Conservation (phyloP, 2,329 filamentous ascomycete species). For the Trichoderma cornu-damae region DNA sequence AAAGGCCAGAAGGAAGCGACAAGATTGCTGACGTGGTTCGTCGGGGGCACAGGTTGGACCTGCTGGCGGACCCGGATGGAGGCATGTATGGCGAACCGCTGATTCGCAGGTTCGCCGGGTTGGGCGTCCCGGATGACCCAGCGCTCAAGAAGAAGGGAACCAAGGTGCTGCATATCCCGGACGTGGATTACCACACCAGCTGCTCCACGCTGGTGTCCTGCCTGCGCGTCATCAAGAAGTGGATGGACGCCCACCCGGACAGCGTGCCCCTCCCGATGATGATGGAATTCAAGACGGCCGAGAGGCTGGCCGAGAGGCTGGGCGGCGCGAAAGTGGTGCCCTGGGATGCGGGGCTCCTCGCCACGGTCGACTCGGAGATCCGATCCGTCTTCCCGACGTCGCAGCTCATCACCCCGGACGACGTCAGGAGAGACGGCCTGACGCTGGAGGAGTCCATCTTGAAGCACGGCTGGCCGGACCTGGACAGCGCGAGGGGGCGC, state of each 20-base stretch:
- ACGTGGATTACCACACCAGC: constrained; percentile 41
- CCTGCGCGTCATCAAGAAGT: constrained; percentile 39
- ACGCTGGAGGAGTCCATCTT: constrained; percentile 45
- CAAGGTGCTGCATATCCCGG: constrained; percentile 48
- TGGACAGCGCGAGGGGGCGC: constrained; percentile 40
- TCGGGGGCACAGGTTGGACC: constrained; percentile 33
- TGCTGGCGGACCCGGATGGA: constrained; percentile 45
- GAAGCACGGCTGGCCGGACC: constrained; percentile 44
- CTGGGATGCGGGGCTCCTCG: constrained; percentile 40
- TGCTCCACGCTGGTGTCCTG: constrained; percentile 45
- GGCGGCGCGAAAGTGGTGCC: constrained; percentile 36
- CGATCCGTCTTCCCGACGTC: constrained; percentile 36
- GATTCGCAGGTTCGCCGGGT: constrained; percentile 37
- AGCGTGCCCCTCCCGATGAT: constrained; percentile 46
- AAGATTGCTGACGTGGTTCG: not conserved
- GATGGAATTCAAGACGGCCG: constrained; percentile 43
- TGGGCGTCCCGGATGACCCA: constrained; percentile 35
- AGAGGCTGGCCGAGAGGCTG: constrained; percentile 20
- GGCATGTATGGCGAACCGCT: constrained; percentile 43
- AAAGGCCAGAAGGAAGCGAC: too few relatives aligned
- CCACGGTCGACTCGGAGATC: constrained; percentile 44
- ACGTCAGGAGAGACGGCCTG: constrained; percentile 36
- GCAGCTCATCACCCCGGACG: constrained; percentile 44
- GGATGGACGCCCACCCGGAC: constrained; percentile 39
- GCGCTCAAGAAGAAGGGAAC: constrained; percentile 40